Conservation (phyloP, 257 asterid species). For the Hygrophila difformis region DNA sequence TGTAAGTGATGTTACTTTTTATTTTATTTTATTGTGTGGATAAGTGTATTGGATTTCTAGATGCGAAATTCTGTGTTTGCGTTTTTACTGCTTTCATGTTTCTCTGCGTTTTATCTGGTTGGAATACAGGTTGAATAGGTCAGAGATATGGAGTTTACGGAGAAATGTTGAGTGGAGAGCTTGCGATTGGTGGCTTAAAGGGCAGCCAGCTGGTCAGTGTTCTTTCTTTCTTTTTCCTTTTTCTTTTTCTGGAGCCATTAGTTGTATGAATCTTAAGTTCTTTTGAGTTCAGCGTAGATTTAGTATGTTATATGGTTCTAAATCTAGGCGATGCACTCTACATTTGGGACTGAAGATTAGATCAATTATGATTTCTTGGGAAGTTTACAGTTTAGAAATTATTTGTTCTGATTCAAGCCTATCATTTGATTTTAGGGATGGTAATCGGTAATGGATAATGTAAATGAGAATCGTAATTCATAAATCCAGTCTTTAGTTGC, state of each 20-base stretch:
- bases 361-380: slow-evolving; percentile 1
- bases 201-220: slow-evolving; percentile 48
- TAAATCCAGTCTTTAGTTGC: too few relatives aligned
- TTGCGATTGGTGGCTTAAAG: slow-evolving; percentile 89
- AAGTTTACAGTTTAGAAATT: slow-evolving; percentile 6
- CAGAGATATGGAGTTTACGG: slow-evolving; percentile 71
- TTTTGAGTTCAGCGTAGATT: too few relatives aligned
- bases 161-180: slow-evolving; percentile 86
- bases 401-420: neutral
- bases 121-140: slow-evolving; percentile 40
- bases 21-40: neutral
- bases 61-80: neutral
- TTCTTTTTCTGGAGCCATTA: too few relatives aligned
- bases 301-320: too few relatives aligned
- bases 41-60: neutral
- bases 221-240: too few relatives aligned
- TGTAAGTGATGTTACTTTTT: slow-evolving; percentile 29
- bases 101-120: slow-evolving; percentile 2
- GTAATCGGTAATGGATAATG: too few relatives aligned
- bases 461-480: too few relatives aligned
- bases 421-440: neutral
- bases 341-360: too few relatives aligned
- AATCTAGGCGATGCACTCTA: too few relatives aligned
- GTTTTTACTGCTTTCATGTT: neutral
- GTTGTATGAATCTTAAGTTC: neutral